Evolutionary conservation across 75 land plant species (phyloP).

Genomic region (Selaginella tamariscina): DNA sequence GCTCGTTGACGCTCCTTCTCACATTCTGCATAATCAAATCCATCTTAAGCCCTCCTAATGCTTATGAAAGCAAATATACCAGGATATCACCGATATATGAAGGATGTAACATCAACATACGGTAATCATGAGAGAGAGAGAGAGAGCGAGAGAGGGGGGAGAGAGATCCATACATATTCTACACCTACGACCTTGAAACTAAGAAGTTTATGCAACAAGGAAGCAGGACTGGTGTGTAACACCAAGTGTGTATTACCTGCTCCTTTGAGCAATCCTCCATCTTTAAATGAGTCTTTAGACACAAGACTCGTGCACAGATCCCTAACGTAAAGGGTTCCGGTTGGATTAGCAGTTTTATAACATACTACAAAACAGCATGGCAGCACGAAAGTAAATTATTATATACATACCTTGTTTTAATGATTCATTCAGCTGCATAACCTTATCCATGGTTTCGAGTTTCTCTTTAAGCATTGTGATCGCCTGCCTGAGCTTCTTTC

Average conservation of each 20-base stretch:
- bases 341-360: not conserved
- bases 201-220: not conserved
- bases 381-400: not conserved
- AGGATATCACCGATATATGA: too few relatives aligned
- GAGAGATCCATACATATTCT: not conserved
- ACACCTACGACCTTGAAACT: not conserved
- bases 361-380: too few relatives aligned
- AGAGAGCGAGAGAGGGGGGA: too few relatives aligned
- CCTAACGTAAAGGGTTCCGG: not conserved
- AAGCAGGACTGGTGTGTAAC: not conserved
- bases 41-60: not conserved
- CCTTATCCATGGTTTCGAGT: constrained; percentile 24
- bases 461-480: constrained; percentile 27
- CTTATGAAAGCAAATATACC: too few relatives aligned
- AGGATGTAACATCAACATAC: too few relatives aligned
- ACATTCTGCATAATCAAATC: constrained; percentile 20
- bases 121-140: too few relatives aligned
- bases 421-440: constrained; percentile 24
- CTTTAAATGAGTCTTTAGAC: not conserved
- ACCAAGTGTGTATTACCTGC: not conserved
- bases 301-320: not conserved
- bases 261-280: not conserved
- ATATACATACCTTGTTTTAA: constrained; percentile 21
- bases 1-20: constrained; percentile 33
- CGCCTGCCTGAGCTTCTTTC: constrained; percentile 36